Base-by-base conservation (phyloP, 2,329 filamentous ascomycete species). In the Cladosporium austrohemisphaericum region DNA sequence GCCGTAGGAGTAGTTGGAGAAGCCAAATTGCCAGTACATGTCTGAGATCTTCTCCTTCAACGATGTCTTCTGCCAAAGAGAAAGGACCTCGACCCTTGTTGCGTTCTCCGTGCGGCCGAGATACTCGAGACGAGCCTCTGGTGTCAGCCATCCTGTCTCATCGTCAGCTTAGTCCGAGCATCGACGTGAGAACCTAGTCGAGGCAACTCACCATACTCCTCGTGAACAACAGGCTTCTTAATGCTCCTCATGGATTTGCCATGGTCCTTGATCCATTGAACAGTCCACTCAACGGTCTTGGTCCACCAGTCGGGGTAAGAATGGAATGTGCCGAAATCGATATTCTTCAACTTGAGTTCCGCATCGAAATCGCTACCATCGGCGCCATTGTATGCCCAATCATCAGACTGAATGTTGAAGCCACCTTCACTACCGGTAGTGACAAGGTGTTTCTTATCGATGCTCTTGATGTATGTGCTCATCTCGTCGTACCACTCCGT, bases 21-120 rank as follows among this genome's bases (percentile, higher is more conserved):
- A 79, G 0, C 77, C 77, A 54, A 68, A 79, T 53, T 80, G 78
- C 77, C 77, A 80, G 63, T 72, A 80, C 70, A 79, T 68, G 52
- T 79, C 76, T 2, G 73, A 64, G 60, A 80, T 67, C 55, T 73
- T 71, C 57, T 76, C 69, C 49, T 72, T 64, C 5, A 76, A 55
- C 11, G 65, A 68, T 4, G 76, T 76, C 19, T 67, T 65, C 61
- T 80, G 77, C 76, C 77, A 80, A 25, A 66, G 63, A 9, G 70
- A 68, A 2, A 78, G 52, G 1, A 75, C 76, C 43, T 74, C 68
- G 0, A 70, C 44, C 0, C 77, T 60, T 0, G 74, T 74, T 28
- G 68, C 64, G 49, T 75, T 69, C n/a, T 65, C 64, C 0, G 69
- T 66, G 31, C 63, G 68, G 50, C 71, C 71, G 1, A 72, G 67